Conservation (phyloP, 306 rosid genomes). For the Pterocarpus santalinus region DNA sequence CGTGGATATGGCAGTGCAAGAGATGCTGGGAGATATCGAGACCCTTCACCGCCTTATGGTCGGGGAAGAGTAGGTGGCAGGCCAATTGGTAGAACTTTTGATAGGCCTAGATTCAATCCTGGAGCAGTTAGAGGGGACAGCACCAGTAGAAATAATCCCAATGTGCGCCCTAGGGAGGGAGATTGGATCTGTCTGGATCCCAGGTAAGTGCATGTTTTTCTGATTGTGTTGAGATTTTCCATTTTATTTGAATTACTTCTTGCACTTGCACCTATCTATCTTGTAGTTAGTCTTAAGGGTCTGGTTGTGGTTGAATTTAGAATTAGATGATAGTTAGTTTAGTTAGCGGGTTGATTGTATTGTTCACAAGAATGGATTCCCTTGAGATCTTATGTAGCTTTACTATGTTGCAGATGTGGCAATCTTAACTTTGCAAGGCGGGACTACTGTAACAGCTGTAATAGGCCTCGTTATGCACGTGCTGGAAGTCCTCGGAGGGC, state of each 20-base stretch:
- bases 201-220: conserved; percentile 62
- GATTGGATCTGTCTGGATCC: conserved; percentile 93
- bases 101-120: conserved; percentile 67
- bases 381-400: conserved; percentile 23
- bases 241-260: conserved; percentile 26
- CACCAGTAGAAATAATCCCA: conserved; percentile 76
- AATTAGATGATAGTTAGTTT: background rate
- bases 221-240: conserved; percentile 5
- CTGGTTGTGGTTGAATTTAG: background rate
- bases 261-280: background rate
- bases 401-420: conserved; percentile 70
- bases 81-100: conserved; percentile 78
- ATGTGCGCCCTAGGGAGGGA: conserved; percentile 92
- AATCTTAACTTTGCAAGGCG: conserved; percentile 97
- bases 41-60: conserved; percentile 72
- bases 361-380: background rate
- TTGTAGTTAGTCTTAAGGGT: background rate
- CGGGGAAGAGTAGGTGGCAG: conserved; percentile 79
- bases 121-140: conserved; percentile 81
- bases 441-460: conserved; percentile 86
- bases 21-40: conserved; percentile 77
- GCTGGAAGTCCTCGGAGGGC: conserved; percentile 89
- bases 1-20: conserved; percentile 76
- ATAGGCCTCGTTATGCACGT: conserved; percentile 69
- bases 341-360: background rate